Percentiles rank a stretch among this genome's conserved stretches.
These are phyloP conservation scores for Neolentinus lepideus DNA, from an alignment of 1,284 basidiomycete species.

Conservation along the genomic window DNA sequence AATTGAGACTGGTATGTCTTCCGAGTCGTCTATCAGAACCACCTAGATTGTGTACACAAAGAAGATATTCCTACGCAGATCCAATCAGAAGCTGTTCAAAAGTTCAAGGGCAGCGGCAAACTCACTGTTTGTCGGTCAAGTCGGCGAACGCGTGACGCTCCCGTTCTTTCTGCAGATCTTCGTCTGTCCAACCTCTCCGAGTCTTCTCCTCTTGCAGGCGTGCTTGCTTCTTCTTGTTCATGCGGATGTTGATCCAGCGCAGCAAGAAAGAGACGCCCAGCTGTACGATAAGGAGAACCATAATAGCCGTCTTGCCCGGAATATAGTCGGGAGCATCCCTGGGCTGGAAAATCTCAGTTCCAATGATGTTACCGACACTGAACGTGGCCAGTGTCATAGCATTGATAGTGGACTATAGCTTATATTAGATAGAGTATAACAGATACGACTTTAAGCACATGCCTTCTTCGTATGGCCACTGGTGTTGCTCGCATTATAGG, in stretches of 20 bases:
- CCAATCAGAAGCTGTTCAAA: neutral
- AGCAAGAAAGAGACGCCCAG: slow-evolving; percentile 41
- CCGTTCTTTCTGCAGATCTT: slow-evolving; percentile 45
- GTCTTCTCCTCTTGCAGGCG: slow-evolving; percentile 36
- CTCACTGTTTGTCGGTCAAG: slow-evolving; percentile 55
- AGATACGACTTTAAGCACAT: neutral
- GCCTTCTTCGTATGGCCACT: slow-evolving; percentile 64
- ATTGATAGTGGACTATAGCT: slow-evolving; percentile 41
- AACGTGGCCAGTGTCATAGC: slow-evolving; percentile 54
- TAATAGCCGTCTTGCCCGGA: slow-evolving; percentile 56
- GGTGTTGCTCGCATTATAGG: slow-evolving; percentile 62
- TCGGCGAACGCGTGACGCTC: slow-evolving; percentile 57
- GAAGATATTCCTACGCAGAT: slow-evolving; percentile 21
- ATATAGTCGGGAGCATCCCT: slow-evolving; percentile 57
- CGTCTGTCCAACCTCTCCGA: slow-evolving; percentile 47
- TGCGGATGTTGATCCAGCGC: slow-evolving; percentile 46
- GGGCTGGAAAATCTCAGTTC: slow-evolving; percentile 55
- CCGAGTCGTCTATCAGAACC: slow-evolving; percentile 4
- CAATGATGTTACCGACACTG: slow-evolving; percentile 51
- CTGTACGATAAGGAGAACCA: slow-evolving; percentile 50
- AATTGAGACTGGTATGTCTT: too few species aligned
- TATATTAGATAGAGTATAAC: neutral
- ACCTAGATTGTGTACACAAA: slow-evolving; percentile 29
- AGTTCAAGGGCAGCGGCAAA: slow-evolving; percentile 2
- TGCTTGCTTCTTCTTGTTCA: slow-evolving; percentile 44